Evolutionary conservation across 176 grass and related monocot species (phyloP).

Genomic region (Elymus sibiricus): DNA sequence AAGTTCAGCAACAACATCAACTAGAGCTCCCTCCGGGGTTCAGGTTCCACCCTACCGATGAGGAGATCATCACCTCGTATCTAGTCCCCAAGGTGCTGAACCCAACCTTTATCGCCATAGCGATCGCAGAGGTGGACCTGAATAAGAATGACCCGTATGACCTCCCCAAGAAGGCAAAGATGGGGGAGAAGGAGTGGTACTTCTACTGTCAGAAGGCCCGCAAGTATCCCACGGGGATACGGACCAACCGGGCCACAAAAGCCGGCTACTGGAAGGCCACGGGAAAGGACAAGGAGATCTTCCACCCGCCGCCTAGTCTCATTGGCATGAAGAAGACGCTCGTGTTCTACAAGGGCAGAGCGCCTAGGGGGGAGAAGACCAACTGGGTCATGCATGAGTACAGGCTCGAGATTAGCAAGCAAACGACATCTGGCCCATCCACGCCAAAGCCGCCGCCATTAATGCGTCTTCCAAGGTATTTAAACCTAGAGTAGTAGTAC

Average conservation of each 20-base stretch:
- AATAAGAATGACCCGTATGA: slow-evolving; percentile 77
- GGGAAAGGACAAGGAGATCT: slow-evolving; percentile 55
- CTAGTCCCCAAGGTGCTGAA: slow-evolving; percentile 42
- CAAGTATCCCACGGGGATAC: slow-evolving; percentile 49
- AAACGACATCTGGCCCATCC: background rate
- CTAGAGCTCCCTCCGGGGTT: slow-evolving; percentile 51
- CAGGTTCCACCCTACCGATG: slow-evolving; percentile 54
- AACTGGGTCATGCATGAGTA: slow-evolving; percentile 67
- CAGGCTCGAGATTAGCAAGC: slow-evolving; percentile 30
- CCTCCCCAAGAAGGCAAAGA: slow-evolving; percentile 43
- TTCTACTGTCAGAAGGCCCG: slow-evolving; percentile 52
- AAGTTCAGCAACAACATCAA: background rate
- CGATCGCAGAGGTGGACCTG: slow-evolving; percentile 49
- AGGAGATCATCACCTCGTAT: slow-evolving; percentile 65
- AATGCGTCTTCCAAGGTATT: slow-evolving; percentile 16
- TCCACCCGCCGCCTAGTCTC: background rate
- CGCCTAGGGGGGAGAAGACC: slow-evolving; percentile 44
- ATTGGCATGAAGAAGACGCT: slow-evolving; percentile 19
- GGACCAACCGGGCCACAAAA: slow-evolving; percentile 43
- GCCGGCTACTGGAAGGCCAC: slow-evolving; percentile 40
- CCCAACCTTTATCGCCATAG: slow-evolving; percentile 16
- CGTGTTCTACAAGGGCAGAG: slow-evolving; percentile 57
- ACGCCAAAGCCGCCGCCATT: background rate
- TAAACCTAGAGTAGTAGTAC: too few relatives aligned
- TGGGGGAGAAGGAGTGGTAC: slow-evolving; percentile 60